Base-by-base conservation (phyloP, 257 asterid genomes). In the Solanum verrucosum region DNA sequence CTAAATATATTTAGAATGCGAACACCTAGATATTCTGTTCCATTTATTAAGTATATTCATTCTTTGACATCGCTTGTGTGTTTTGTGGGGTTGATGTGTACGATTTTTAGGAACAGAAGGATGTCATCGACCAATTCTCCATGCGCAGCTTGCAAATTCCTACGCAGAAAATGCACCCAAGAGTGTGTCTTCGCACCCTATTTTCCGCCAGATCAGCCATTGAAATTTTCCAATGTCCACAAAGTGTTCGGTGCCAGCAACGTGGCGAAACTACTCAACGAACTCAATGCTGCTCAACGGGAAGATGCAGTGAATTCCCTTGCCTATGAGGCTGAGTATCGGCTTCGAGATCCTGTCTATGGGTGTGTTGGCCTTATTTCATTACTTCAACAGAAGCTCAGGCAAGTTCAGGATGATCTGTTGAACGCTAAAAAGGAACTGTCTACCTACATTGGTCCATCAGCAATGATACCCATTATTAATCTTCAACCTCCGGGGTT, bases 291-390 rank as follows among this genome's bases (percentile, higher is more conserved):
- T 18, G 9, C 82, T 46, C 96, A 97, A 42, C 93, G 99, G 0
- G 96, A 95, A 81, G 98, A 93, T 79, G 98, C 99, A 0, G 98
- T 94, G 7, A 93, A 93, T 35, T 96, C 99, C 2, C 89, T 96
- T 3, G 97, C 98, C 2, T 96, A 94, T 29, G 99, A 96, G 90
- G 99, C 99, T 0, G 96, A 93, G 73, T 92, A 87, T 81, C 96
- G 99, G 5, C 94, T 95, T 13, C 89, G 91, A 0, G 98, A 96
- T 88, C 99, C 99, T 0, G 95, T 96, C 6, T 95, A 95, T 65
- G 99, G 99, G 86, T 95, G 98, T 38, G 99, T 95, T 2, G 99
- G 99, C n/a, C 93, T 94, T 9, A 94, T 96, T 20, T 94, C 98
- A 13, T 0, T 93, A 23, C 95, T 96, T 44, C 98, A 96, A 70